Evolutionary conservation across 2,329 filamentous ascomycete genomes (phyloP), one percentile per base, ranked within the genome.

Genomic region (Corynespora cassiicola): DNA sequence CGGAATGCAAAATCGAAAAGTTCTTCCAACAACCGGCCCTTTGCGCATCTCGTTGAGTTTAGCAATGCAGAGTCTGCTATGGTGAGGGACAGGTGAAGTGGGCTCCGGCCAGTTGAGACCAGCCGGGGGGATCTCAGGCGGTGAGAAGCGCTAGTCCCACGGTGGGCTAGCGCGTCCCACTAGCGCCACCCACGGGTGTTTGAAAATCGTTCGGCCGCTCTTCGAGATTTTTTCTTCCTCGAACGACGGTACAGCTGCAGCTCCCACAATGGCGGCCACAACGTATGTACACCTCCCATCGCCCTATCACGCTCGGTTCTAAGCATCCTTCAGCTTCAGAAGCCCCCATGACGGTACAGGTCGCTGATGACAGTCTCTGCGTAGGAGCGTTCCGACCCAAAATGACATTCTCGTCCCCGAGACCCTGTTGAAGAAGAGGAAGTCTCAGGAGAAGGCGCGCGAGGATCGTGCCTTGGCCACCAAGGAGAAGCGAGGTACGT

Each of bases 351-450:
- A 86, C 90, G 87, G 72, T 87, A 86, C 87, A 90, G 95, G 76
- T 95, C 22, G 12, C 8, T 24, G n/a, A 18, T 29, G 10, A 6
- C 19, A 45, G 19, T n/a, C 11, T 39, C 36, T 31, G 56, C 72
- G 69, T 72, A 96, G 90, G 79, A 85, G 85, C 78, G 88, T 96
- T 71, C 90, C 94, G 63, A 95, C 90, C 75, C 79, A 91, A 77
- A 89, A 96, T 76, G 88, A 97, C 76, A 85, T 99, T 75, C 82
- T 97, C 75, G 90, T 97, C 73, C 94, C 94, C 65, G 94, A 99
- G 89, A 99, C 94, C 68, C 89, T 99, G 70, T 85, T 99, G 76
- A 99, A 99, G 88, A 99, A 99, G 90, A 89, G 94, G 82, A 99
- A 99, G 90, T 90, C 85, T 76, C 92, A 96, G 81, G 94, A 99